Evolutionary conservation across 768 basidiomycete species (phyloP), one percentile per base, ranked within the genome.

Genomic region (Porpolomopsis calyptriformis): DNA sequence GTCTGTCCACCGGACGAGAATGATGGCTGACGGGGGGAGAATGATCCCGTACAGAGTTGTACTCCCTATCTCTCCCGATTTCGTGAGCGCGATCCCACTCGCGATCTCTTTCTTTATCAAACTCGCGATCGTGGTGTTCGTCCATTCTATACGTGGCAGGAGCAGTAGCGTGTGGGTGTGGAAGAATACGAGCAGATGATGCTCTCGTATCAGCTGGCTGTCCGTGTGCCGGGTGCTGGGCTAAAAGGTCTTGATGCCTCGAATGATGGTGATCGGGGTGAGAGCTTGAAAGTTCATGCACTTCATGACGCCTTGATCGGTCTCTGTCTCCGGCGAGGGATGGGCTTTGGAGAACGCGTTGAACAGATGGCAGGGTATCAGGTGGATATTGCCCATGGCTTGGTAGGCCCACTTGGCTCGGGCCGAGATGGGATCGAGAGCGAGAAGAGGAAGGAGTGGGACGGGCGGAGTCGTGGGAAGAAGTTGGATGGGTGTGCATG

Each of bases 261-360:
- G 23, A n/a, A 22, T 38, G 45, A 19, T n/a, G 24, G 27, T 35
- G 43, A 9, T 34, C 43, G 18, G 14, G 10, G 23, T 45, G 59
- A 43, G 66, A 57, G 39, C 56, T 56, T 42, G 62, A 50, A 47
- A 65, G 53, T 43, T 77, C 73, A 45, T 67, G 69, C 4, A 60
- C 48, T 40, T 78, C 74, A 43, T 73, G 70, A 31, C 75, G 73
- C 55, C 48, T 18, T 48, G 43, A 29, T 16, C 53, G 47, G 38
- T 67, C 66, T 45, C 64, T 50, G 23, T 67, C 40, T 7, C 39
- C 76, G 20, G 71, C 63, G 25, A 70, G 60, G 34, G 72, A 70
- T 19, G 76, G 77, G 52, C 75, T 78, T 49, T 71, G 72, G 50
- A 71, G 55, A 45, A 63, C 62, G 50, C 70, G 74, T 51, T 69